A percentile compares a stretch with the other conserved stretches of the same genome.
Conservation (phyloP, 176 grass and related monocot species). For the Raddia distichophylla region DNA sequence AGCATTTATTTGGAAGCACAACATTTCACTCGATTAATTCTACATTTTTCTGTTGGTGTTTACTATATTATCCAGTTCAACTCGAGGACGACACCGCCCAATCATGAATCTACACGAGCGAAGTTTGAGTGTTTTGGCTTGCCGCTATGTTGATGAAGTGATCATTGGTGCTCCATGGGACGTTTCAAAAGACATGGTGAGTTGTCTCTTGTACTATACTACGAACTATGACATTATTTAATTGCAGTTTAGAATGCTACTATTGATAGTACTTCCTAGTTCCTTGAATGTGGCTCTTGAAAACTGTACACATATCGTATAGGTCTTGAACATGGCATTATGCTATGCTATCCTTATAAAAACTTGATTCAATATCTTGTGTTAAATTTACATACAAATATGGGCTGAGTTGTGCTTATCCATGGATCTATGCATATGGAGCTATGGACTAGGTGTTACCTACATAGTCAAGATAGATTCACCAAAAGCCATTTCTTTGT, state of each 20-base stretch:
- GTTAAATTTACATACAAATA: neutral
- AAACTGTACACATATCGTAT: neutral
- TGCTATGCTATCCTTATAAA: conserved; percentile 2
- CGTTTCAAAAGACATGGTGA: conserved; percentile 93
- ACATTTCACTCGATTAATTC: neutral
- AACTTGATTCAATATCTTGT: neutral
- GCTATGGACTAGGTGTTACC: neutral
- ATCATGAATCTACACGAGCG: conserved; percentile 96
- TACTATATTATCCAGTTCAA: conserved; percentile 57
- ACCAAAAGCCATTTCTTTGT: neutral
- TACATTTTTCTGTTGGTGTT: conserved; percentile 9
- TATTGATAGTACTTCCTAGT: neutral
- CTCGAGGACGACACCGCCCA: conserved; percentile 80
- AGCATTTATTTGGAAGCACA: conserved; percentile 14
- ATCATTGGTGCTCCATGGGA: conserved; percentile 98
- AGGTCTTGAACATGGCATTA: neutral
- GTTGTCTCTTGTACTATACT: conserved; percentile 24
- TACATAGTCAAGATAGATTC: neutral
- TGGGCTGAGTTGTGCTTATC: conserved; percentile 24
- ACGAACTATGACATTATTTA: neutral
- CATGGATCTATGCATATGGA: neutral
- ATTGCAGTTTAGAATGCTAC: neutral
- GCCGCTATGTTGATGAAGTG: conserved; percentile 95
- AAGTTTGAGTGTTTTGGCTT: conserved; percentile 98
- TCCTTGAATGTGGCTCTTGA: neutral